phyloP scores from a whole-genome alignment of 371 early-diverging fungal genomes.

The Actinomortierella wolfii region DNA sequence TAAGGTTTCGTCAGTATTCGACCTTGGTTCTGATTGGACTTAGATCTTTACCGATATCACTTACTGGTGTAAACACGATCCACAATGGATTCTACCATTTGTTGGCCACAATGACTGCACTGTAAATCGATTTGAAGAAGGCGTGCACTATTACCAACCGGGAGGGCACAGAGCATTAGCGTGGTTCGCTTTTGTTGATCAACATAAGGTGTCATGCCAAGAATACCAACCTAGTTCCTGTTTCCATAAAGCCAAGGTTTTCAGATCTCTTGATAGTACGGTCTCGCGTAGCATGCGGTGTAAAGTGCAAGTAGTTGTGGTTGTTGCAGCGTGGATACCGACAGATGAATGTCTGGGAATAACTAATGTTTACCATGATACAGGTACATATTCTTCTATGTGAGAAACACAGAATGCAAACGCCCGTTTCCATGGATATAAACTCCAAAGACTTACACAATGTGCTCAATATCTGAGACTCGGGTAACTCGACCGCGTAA shows the following conservation, averaged over 20 bases:
- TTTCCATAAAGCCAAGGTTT: conserved; percentile 38
- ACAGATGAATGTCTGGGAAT: conserved; percentile 33
- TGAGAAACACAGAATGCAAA: not conserved
- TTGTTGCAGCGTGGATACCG: conserved; percentile 29
- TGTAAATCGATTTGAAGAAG: conserved; percentile 21
- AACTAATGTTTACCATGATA: conserved; percentile 12
- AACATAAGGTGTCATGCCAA: not conserved
- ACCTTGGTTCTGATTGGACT: not conserved
- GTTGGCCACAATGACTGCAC: conserved; percentile 25
- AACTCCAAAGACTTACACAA: conserved; percentile 17
- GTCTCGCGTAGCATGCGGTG: conserved; percentile 8
- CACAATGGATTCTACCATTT: conserved; percentile 34
- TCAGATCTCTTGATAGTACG: conserved; percentile 35
- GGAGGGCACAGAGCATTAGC: not conserved
- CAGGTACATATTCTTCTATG: not conserved
- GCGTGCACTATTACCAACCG: conserved; percentile 12
- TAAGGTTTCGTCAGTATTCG: not conserved
- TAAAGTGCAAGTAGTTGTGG: conserved; percentile 27
- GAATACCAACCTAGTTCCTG: conserved; percentile 14
- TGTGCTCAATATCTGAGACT: conserved; percentile 15
- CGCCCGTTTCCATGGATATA: not conserved
- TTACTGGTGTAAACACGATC: conserved; percentile 31
- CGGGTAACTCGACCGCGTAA: conserved; percentile 15
- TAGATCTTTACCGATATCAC: not conserved
- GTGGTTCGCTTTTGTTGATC: not conserved